phyloP scores from a whole-genome alignment of 352 stramenopile genomes.

The Phytophthora macrochlamydospora region DNA sequence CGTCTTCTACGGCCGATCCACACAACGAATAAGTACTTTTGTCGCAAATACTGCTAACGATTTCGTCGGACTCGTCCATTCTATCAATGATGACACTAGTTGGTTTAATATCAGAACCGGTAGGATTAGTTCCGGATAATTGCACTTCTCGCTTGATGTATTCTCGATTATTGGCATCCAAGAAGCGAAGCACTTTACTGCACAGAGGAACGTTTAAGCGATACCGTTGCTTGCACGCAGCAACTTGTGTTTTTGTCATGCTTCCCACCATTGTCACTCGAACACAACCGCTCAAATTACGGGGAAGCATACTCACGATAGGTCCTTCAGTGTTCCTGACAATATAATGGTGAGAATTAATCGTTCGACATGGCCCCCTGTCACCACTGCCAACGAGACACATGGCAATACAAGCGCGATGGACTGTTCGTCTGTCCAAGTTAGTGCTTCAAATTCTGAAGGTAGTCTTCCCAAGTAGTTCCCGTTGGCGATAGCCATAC shows the following conservation, averaged over 20 bases:
- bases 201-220: background rate
- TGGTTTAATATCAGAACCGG: background rate
- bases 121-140: background rate
- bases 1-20: background rate
- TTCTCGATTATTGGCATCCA: background rate
- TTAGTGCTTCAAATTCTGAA: background rate
- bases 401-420: constrained; percentile 1
- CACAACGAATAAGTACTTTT: background rate
- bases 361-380: background rate
- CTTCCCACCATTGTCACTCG: constrained; percentile 1
- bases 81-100: constrained; percentile 3
- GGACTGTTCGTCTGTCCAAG: background rate
- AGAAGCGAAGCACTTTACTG: background rate
- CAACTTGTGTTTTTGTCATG: background rate
- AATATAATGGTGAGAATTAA: constrained; percentile 1
- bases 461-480: background rate
- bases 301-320: constrained; percentile 1
- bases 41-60: background rate
- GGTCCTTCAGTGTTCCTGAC: background rate
- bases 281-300: background rate
- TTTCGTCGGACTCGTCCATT: background rate
- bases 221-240: background rate
- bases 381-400: background rate
- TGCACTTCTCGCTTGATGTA: background rate
- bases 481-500: background rate